Evolutionary conservation across 2,329 filamentous ascomycete species (phyloP).

Genomic region (Aspergillus ochraceus): DNA sequence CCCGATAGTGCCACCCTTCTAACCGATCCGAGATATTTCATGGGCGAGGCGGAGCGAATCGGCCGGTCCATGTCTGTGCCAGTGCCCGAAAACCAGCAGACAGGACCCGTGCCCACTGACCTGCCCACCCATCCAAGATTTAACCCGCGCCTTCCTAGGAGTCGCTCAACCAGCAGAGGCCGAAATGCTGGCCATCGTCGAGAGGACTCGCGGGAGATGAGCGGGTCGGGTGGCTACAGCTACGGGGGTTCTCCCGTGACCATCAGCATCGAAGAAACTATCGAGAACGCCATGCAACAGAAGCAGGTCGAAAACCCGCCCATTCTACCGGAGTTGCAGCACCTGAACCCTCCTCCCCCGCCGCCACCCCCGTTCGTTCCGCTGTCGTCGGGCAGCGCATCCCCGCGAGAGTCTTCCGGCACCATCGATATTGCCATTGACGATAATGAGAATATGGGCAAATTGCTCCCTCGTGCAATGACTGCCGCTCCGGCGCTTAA

Average conservation of each 20-base stretch:
- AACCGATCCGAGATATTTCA: constrained; percentile 37
- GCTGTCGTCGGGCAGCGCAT: constrained; percentile 18
- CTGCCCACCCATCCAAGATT: constrained; percentile 43
- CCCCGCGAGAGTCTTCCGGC: constrained; percentile 37
- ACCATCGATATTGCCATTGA: constrained; percentile 45
- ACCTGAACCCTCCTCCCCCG: constrained; percentile 58
- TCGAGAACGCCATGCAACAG: constrained; percentile 39
- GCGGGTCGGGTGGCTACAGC: constrained; percentile 23
- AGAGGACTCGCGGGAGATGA: constrained; percentile 27
- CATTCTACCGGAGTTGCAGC: constrained; percentile 61
- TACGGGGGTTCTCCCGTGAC: constrained; percentile 40
- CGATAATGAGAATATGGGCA: constrained; percentile 38
- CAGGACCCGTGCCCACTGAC: constrained; percentile 27
- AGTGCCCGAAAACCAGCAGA: constrained; percentile 30
- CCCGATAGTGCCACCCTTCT: constrained; percentile 50
- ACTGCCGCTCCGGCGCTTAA: constrained; percentile 35
- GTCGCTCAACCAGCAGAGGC: constrained; percentile 42
- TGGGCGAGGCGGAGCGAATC: constrained; percentile 35
- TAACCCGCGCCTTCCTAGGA: constrained; percentile 40
- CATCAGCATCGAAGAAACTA: constrained; percentile 56
- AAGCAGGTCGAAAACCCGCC: constrained; percentile 40
- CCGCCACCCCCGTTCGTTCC: constrained; percentile 44
- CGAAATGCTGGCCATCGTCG: constrained; percentile 32
- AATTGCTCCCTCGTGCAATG: constrained; percentile 36
- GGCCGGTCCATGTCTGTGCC: constrained; percentile 42